Percentiles rank a stretch among this genome's conserved stretches.
These are phyloP conservation scores for Globisporangium echinulatum DNA, from an alignment of 352 stramenopile genomes.

Conservation along the genomic window DNA sequence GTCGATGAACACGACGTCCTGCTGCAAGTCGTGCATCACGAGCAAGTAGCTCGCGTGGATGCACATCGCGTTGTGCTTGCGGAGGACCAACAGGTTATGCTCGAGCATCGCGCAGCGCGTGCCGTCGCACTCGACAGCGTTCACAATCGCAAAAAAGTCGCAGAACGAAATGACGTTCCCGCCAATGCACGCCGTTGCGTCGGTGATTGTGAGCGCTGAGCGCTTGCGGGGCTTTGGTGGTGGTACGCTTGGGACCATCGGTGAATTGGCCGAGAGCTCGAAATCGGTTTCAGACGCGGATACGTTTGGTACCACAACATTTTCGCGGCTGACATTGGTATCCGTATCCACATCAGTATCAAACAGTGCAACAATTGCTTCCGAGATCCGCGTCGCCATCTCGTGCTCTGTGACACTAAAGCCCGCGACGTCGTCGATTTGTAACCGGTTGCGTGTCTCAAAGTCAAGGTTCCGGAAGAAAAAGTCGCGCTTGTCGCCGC, in stretches of 20 bases:
- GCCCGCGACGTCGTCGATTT: slow-evolving; percentile 71
- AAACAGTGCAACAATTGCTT: slow-evolving; percentile 48
- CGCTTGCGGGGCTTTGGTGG: slow-evolving; percentile 10
- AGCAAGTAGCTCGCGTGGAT: slow-evolving; percentile 60
- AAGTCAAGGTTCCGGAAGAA: slow-evolving; percentile 76
- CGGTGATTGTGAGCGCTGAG: slow-evolving; percentile 51
- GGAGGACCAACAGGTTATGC: slow-evolving; percentile 61
- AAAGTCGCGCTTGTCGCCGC: slow-evolving; percentile 79
- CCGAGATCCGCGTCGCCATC: slow-evolving; percentile 70
- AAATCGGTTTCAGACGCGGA: too few species aligned
- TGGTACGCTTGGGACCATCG: too few species aligned
- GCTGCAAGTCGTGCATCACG: slow-evolving; percentile 60
- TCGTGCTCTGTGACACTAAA: slow-evolving; percentile 81
- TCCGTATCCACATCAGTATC: slow-evolving; percentile 8
- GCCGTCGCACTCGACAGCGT: slow-evolving; percentile 63
- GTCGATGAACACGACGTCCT: slow-evolving; percentile 81
- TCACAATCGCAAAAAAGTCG: slow-evolving; percentile 68
- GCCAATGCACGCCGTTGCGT: slow-evolving; percentile 74
- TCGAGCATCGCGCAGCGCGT: slow-evolving; percentile 65
- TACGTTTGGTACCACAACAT: too few species aligned
- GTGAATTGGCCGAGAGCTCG: too few species aligned
- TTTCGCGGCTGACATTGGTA: background rate
- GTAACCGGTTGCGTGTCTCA: slow-evolving; percentile 52
- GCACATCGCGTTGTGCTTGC: slow-evolving; percentile 53
- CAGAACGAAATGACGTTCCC: slow-evolving; percentile 81